A percentile compares a stretch with the other conserved stretches of the same genome.
Evolutionary conservation across 345 rosid species (phyloP).

Genomic region (Theobroma cacao): DNA sequence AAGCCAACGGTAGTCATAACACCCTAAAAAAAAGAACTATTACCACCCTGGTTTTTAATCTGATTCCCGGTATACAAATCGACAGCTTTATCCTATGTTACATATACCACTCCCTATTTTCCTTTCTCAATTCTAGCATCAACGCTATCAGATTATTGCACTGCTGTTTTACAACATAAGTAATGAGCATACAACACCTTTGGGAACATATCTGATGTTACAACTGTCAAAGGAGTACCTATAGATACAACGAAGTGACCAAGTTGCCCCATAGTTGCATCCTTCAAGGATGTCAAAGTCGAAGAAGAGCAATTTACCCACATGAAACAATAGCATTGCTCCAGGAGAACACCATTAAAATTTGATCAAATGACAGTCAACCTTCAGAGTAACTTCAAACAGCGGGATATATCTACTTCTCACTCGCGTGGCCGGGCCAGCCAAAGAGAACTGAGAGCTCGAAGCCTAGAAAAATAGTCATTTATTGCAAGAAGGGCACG

Average conservation of each 20-base stretch:
- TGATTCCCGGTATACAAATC: slow-evolving; percentile 14
- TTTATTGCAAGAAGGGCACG: slow-evolving; percentile 72
- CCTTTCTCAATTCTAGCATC: slow-evolving; percentile 23
- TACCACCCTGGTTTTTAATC: neutral
- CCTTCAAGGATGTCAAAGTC: neutral
- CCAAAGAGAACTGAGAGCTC: slow-evolving; percentile 82
- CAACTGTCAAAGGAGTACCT: slow-evolving; percentile 13
- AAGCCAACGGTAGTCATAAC: neutral
- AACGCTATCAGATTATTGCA: slow-evolving; percentile 20
- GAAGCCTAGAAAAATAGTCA: slow-evolving; percentile 66
- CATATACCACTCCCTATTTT: slow-evolving; percentile 14
- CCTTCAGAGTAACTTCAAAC: neutral
- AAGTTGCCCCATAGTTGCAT: neutral
- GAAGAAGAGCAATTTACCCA: neutral
- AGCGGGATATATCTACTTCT: neutral
- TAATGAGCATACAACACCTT: slow-evolving; percentile 22
- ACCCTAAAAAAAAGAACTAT: neutral
- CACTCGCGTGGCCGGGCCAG: slow-evolving; percentile 69
- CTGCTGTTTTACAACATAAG: slow-evolving; percentile 29
- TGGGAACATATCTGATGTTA: slow-evolving; percentile 21
- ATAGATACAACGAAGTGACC: slow-evolving; percentile 19
- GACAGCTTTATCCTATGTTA: slow-evolving; percentile 22
- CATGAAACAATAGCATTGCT: neutral
- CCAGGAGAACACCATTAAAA: neutral
- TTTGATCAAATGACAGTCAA: neutral